Conservation (phyloP, 2,329 filamentous ascomycete species). For the Chaetomium sp. region DNA sequence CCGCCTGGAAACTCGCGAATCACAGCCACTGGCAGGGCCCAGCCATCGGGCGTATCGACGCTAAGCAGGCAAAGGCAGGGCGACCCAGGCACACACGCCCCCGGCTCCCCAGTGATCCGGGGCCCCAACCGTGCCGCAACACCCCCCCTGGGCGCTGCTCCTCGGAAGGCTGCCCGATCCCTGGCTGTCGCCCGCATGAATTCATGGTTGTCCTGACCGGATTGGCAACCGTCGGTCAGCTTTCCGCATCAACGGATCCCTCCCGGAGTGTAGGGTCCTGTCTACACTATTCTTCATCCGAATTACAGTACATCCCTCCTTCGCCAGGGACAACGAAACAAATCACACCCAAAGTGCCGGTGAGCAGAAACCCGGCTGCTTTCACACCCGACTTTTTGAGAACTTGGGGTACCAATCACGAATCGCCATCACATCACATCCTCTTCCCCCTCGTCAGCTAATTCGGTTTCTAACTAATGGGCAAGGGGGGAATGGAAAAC, state of each 20-base stretch:
- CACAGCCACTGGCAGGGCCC: neutral
- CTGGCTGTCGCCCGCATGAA: no score
- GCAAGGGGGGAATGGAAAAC: neutral
- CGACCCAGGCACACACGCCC: no score
- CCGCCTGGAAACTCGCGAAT: slow-evolving; percentile 8
- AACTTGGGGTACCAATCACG: slow-evolving; percentile 2
- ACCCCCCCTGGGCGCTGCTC: no score
- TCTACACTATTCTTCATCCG: no score
- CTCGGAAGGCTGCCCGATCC: slow-evolving; percentile 11
- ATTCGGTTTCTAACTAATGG: no score
- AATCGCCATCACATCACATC: neutral
- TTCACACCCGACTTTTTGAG: neutral
- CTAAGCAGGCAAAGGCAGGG: neutral
- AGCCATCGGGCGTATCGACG: slow-evolving; percentile 6
- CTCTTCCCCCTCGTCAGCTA: no score
- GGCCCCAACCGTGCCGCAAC: slow-evolving; percentile 3
- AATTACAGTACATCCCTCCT: no score
- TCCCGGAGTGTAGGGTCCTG: no score
- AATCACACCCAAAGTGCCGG: neutral
- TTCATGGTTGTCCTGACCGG: no score
- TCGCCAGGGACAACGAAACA: no score
- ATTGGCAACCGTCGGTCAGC: no score
- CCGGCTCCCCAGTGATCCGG: neutral
- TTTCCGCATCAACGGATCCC: no score
- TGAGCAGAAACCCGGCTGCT: neutral